Percentiles rank a stretch among this genome's conserved stretches.
phyloP scores from a whole-genome alignment of 805 yeast genomes.

The Pichia manshurica region DNA sequence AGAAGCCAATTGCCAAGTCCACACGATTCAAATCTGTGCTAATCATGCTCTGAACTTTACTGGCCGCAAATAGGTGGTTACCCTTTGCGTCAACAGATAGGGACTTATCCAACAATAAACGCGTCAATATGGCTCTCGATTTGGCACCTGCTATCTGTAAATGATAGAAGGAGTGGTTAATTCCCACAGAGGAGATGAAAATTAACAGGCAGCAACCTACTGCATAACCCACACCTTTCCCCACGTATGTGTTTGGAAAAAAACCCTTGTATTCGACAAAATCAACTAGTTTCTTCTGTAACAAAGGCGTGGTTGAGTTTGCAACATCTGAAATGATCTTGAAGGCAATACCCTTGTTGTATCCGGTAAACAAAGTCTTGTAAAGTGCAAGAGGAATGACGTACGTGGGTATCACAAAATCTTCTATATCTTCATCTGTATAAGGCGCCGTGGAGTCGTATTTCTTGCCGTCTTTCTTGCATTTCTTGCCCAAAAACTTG shows the following conservation, averaged over 20 bases:
- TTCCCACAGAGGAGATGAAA: slow-evolving; percentile 38
- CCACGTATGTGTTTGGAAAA: slow-evolving; percentile 37
- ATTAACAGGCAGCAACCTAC: slow-evolving; percentile 63
- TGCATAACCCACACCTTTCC: slow-evolving; percentile 71
- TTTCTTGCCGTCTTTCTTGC: slow-evolving; percentile 16
- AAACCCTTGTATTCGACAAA: slow-evolving; percentile 50
- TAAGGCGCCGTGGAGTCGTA: slow-evolving; percentile 16
- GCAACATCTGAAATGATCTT: slow-evolving; percentile 42
- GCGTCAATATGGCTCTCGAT: slow-evolving; percentile 62
- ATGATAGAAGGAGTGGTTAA: slow-evolving; percentile 60
- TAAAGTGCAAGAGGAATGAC: slow-evolving; percentile 36
- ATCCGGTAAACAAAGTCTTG: slow-evolving; percentile 44
- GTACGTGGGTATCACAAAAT: slow-evolving; percentile 21
- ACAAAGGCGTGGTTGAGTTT: slow-evolving; percentile 55
- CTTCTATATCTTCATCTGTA: slow-evolving; percentile 15
- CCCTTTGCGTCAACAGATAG: slow-evolving; percentile 56
- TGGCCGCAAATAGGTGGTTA: slow-evolving; percentile 57
- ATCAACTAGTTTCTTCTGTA: slow-evolving; percentile 56
- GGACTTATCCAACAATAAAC: slow-evolving; percentile 61
- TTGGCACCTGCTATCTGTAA: slow-evolving; percentile 63
- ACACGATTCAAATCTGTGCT: slow-evolving; percentile 78
- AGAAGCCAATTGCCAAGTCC: slow-evolving; percentile 65
- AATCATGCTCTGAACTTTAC: slow-evolving; percentile 70
- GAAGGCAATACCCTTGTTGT: slow-evolving; percentile 34
- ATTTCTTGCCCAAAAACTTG: slow-evolving; percentile 5